A percentile compares a stretch with the other conserved stretches of the same genome.
These are phyloP conservation scores for Yamadazyma membranifaciens DNA, from an alignment of 1,139 yeast species.

Conservation along the genomic window DNA sequence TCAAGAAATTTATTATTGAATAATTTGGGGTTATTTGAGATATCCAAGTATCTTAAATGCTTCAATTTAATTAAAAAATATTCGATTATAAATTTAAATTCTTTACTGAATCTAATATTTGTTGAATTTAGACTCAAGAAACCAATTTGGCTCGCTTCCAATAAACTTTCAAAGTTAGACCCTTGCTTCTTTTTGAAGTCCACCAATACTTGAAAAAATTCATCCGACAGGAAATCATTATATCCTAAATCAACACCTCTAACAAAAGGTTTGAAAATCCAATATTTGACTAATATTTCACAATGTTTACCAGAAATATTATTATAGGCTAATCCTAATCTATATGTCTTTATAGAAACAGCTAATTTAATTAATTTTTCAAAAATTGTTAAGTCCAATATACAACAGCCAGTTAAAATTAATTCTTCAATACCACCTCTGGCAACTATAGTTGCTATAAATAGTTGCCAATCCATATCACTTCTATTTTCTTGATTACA, in stretches of 20 bases:
- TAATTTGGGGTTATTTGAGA: conserved; percentile 62
- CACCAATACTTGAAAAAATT: conserved; percentile 26
- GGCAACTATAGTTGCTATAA: conserved; percentile 65
- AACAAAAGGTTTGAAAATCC: conserved; percentile 36
- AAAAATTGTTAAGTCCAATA: conserved; percentile 53
- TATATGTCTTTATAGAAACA: conserved; percentile 47
- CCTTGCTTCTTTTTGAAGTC: conserved; percentile 19
- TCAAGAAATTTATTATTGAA: conserved; percentile 25
- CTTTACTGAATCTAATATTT: conserved; percentile 38
- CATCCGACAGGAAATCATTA: conserved; percentile 53
- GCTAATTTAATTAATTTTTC: conserved; percentile 57
- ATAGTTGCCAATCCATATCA: conserved; percentile 74
- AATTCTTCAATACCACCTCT: conserved; percentile 74
- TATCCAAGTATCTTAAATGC: conserved; percentile 59
- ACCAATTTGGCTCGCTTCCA: conserved; percentile 37
- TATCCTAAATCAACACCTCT: conserved; percentile 70
- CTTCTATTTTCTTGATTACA: conserved; percentile 58
- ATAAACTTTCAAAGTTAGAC: conserved; percentile 16
- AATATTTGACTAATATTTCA: conserved; percentile 42
- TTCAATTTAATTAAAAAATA: conserved; percentile 40
- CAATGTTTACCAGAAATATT: conserved; percentile 53
- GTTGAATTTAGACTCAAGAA: conserved; percentile 76
- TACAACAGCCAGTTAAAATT: conserved; percentile 70
- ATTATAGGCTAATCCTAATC: conserved; percentile 71
- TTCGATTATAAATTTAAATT: conserved; percentile 34